Base-by-base conservation (phyloP, 805 yeast species). In the Candida tibetensis region DNA sequence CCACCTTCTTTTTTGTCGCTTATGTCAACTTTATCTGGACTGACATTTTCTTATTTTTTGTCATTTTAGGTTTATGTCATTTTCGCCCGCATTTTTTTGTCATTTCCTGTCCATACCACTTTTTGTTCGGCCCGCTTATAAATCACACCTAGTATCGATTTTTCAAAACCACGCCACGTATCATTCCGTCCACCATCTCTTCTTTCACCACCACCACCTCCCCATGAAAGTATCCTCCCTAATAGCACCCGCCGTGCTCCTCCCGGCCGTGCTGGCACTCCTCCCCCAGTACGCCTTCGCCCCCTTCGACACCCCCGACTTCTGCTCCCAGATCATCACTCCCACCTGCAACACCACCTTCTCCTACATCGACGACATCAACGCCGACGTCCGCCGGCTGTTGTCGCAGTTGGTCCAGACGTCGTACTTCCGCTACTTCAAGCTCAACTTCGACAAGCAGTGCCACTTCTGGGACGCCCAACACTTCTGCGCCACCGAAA, bases 401-500 rank as follows among this genome's bases (percentile, higher is more conserved):
- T 58, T 91, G n/a, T 53, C 69, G 13, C 63, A 74, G 5, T 60
- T 91, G 30, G 84, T 82, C 6, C 57, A 72, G 30, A 80, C 87
- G 26, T 88, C 90, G 48, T 93, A 86, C 62, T 91, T 93, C 76
- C 77, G 82, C 47, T 87, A 85, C 57, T 93, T 87, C 69, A 82
- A 88, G 57, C 74, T 93, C 39, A 89, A 93, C 54, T 70, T 93
- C 40, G 87, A 80, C 60, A 82, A 74, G 46, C 77, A 77, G 57
- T 89, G 99, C 60, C 91, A 95, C 18, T 89, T 85, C 58, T 85
- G 87, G 89, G 78, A 79, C 47, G 88, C 81, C 49, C 73, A 74
- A 52, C 95, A 90, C 30, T 79, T 85, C 53, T 89, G 97, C 58
- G 85, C 89, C 44, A 86, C 88, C 53, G 74, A 86, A 46, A 82